Percentiles rank a stretch among this genome's conserved stretches.
phyloP scores from a whole-genome alignment of 257 asterid species.

The Leptodermis oblonga region DNA sequence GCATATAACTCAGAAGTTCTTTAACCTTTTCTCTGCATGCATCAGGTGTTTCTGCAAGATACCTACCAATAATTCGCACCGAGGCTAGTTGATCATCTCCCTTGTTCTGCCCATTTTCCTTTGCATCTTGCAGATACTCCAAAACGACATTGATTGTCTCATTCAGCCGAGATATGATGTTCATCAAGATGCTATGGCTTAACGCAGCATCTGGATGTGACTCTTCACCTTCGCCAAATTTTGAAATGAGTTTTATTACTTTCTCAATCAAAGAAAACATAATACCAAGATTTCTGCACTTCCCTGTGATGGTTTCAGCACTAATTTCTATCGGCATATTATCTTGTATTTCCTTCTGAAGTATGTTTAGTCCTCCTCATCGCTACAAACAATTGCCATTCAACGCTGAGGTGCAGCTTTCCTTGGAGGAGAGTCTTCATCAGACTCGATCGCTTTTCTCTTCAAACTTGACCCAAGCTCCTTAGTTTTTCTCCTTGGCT shows the following conservation, averaged over 20 bases:
- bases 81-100: conserved; percentile 92
- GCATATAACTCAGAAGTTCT: conserved; percentile 71
- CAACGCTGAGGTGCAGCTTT: conserved; percentile 69
- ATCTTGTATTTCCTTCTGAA: no score
- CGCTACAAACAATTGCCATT: conserved; percentile 83
- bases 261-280: conserved; percentile 76
- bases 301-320: conserved; percentile 41
- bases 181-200: conserved; percentile 50
- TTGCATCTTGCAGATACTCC: conserved; percentile 83
- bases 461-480: conserved; percentile 52
- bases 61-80: conserved; percentile 81
- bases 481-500: conserved; percentile 62
- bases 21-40: conserved; percentile 68
- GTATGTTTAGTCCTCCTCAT: conserved; percentile 67
- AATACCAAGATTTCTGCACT: conserved; percentile 65
- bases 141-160: conserved; percentile 67
- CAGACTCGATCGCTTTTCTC: conserved; percentile 84
- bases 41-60: conserved; percentile 83
- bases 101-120: conserved; percentile 74
- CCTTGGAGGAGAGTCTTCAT: conserved; percentile 89
- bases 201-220: conserved; percentile 31
- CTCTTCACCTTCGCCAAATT: conserved; percentile 54
- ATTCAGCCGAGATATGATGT: conserved; percentile 66
- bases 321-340: no score
- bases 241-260: conserved; percentile 66